Base-by-base conservation (phyloP, 192 early-diverging fungal species). In the Backusella mclennaniae region DNA sequence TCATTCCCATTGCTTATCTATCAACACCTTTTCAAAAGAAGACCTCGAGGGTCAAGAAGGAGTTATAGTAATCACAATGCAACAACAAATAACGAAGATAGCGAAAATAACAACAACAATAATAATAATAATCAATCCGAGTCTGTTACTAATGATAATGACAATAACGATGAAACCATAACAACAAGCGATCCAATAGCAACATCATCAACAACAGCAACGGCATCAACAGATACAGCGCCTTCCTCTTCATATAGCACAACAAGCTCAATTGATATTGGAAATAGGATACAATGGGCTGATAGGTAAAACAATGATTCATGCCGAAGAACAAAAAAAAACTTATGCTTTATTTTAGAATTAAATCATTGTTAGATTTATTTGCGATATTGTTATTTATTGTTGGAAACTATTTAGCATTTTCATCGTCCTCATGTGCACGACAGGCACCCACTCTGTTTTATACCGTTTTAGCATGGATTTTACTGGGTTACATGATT, bases 401-500 rank as follows among this genome's bases (percentile, higher is more conserved):
- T 56, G 69, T 88, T 68, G 93, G 91, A 75, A 95, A 94, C 77
- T 90, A 90, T 76, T 89, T 90, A 73, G 75, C 91, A 31, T 93
- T 94, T 29, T 73, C 77, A 81, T 84, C 29, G 80, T 82, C 63
- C 66, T 73, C 14, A 67, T 92, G 88, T 76, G 76, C 77, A 23
- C 4, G 66, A 0, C 79, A 77, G 49, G 90, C 92, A 42, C 90
- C 90, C 5, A 76, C 79, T 38, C 77, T 94, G 5, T 93, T 90
- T 68, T 89, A 90, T 38, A 76, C 85, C 2, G 84, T 89, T 11
- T 79, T 94, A 15, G 83, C 87, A 66, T 91, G 91, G 85, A 86
- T 94, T 49, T 69, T 90, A 4, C 63, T 93, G 12, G 92, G 93
- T 6, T 95, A 93, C 46, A 73, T 92, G 38, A 85, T 93, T 38